A percentile compares a stretch with the other conserved stretches of the same genome.
phyloP scores from a whole-genome alignment of 1,139 yeast genomes.

The Saccharomyces hybrid region DNA sequence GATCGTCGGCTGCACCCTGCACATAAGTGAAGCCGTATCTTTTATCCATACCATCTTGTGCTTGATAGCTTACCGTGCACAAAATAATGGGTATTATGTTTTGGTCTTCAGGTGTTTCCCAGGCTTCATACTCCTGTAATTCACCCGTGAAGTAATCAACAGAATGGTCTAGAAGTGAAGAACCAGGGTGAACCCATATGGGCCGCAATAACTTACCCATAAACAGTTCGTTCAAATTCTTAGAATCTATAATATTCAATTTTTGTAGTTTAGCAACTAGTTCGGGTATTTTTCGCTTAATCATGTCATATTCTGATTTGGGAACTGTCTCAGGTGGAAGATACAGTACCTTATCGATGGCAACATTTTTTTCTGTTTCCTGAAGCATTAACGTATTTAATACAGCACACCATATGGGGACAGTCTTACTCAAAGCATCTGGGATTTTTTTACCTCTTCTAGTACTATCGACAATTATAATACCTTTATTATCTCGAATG shows the following conservation, averaged over 20 bases:
- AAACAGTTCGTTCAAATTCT: slow-evolving; percentile 30
- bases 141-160: slow-evolving; percentile 27
- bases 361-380: slow-evolving; percentile 3
- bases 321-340: slow-evolving; percentile 54
- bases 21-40: slow-evolving; percentile 51
- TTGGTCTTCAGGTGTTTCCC: slow-evolving; percentile 20
- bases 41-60: slow-evolving; percentile 46
- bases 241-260: slow-evolving; percentile 35
- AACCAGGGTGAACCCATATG: slow-evolving; percentile 62
- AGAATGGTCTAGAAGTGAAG: slow-evolving; percentile 22
- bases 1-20: slow-evolving; percentile 93
- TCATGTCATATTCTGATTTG: slow-evolving; percentile 49
- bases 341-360: slow-evolving; percentile 32
- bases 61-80: slow-evolving; percentile 58
- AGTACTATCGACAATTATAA: slow-evolving; percentile 74
- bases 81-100: slow-evolving; percentile 41
- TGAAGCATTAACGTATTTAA: slow-evolving; percentile 45
- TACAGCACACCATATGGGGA: slow-evolving; percentile 90
- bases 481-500: slow-evolving; percentile 39
- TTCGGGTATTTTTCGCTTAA: slow-evolving; percentile 41
- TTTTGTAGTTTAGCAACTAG: slow-evolving; percentile 43
- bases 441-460: slow-evolving; percentile 79
- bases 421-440: slow-evolving; percentile 76
- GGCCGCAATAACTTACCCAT: slow-evolving; percentile 52
- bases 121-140: slow-evolving; percentile 11